phyloP scores from a whole-genome alignment of 164 flowering plant genomes.

The Litsea cubeba region DNA sequence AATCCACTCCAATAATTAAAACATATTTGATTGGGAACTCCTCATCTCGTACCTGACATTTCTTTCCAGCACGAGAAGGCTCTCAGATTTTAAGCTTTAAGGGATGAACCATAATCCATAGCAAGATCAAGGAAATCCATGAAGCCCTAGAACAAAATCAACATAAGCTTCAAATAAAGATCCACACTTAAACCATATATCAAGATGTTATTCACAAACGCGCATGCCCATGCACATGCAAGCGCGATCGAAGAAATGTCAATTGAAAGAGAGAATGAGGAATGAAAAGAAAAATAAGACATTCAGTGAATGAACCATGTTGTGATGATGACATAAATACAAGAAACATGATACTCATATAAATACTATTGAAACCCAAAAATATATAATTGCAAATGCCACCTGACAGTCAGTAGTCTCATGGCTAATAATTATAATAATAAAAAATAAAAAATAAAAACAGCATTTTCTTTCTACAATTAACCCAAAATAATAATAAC shows the following conservation, averaged over 20 bases:
- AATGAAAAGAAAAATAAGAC: background rate
- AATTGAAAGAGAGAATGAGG: background rate
- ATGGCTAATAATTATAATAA: background rate
- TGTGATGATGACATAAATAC: background rate
- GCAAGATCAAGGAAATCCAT: background rate
- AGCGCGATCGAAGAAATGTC: no score
- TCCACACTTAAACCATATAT: background rate
- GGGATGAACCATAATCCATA: background rate
- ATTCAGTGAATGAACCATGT: background rate
- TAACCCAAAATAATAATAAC: background rate
- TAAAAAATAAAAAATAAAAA: background rate
- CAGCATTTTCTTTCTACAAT: background rate
- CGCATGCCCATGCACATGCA: no score
- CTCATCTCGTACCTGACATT: slow-evolving; percentile 6
- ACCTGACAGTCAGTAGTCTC: background rate
- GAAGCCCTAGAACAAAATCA: background rate
- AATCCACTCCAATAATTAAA: no score
- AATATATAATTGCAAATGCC: background rate
- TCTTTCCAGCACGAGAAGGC: background rate
- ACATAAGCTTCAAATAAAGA: background rate
- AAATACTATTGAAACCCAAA: background rate
- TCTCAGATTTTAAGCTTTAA: background rate
- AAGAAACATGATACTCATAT: background rate
- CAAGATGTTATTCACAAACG: no score
- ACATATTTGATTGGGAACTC: no score